Conservation (phyloP, 1,284 basidiomycete species). For the Ceratobasidium sp. region DNA sequence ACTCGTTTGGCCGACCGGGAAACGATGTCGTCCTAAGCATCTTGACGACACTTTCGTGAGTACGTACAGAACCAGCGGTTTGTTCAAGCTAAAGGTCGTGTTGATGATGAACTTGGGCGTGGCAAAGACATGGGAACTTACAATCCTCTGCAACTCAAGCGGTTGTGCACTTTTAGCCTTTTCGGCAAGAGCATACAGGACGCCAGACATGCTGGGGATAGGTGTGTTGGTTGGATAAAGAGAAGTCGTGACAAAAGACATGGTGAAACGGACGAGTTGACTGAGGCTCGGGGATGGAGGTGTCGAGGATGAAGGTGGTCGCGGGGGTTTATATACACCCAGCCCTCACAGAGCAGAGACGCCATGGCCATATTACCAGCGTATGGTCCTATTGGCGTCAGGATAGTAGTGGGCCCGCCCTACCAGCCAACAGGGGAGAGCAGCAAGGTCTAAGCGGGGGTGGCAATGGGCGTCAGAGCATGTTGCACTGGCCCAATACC, state of each 20-base stretch:
- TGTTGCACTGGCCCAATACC: too few relatives aligned
- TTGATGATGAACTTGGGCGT: neutral
- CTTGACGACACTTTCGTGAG: slow-evolving; percentile 2
- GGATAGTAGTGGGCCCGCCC: neutral
- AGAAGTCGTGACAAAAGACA: slow-evolving; percentile 2
- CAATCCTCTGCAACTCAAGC: neutral
- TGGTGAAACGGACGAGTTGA: neutral
- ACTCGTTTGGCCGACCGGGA: neutral
- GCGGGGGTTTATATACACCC: neutral
- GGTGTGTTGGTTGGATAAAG: neutral
- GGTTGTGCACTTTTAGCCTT: neutral
- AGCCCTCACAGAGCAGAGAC: neutral
- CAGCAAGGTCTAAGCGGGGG: neutral
- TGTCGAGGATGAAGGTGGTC: neutral
- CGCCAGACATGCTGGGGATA: neutral
- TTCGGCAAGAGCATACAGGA: neutral
- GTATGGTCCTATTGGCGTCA: neutral
- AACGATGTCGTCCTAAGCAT: slow-evolving; percentile 5
- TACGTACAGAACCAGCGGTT: neutral
- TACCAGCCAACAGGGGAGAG: neutral
- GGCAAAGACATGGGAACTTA: neutral
- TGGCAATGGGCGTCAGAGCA: neutral
- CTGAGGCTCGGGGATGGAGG: neutral
- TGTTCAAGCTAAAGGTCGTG: neutral
- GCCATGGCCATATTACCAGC: neutral